A percentile compares a stretch with the other conserved stretches of the same genome.
Conservation (phyloP, 345 rosid species). For the Corymbia maculata region DNA sequence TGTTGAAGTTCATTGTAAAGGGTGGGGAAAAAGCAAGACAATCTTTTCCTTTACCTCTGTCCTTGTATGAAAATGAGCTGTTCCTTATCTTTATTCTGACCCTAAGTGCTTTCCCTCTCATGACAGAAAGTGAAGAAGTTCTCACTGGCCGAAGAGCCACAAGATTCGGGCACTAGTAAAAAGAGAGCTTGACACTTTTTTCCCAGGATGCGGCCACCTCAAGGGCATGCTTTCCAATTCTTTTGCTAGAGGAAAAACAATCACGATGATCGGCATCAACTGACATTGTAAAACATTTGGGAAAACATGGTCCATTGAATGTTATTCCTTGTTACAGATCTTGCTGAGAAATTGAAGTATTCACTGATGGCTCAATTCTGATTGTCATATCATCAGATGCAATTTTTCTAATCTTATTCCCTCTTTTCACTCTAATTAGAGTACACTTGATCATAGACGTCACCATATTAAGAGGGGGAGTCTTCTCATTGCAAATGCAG, state of each 20-base stretch:
- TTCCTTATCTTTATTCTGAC: not conserved
- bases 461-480: not conserved
- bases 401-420: not conserved
- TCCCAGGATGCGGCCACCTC: not conserved
- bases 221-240: not conserved
- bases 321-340: not conserved
- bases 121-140: constrained; percentile 67
- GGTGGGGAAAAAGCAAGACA: not conserved
- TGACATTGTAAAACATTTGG: not conserved
- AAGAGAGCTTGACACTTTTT: constrained; percentile 25
- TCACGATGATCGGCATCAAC: not conserved
- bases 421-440: not conserved
- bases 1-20: not conserved
- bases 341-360: not conserved
- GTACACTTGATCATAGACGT: not conserved
- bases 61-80: not conserved
- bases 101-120: not conserved
- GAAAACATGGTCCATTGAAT: not conserved
- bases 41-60: not conserved
- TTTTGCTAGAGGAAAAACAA: not conserved
- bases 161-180: constrained; percentile 9
- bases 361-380: not conserved
- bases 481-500: not conserved
- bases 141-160: constrained; percentile 34
- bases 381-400: not conserved